Evolutionary conservation across 352 stramenopile species (phyloP).

Genomic region (Thalassiosira exigua): DNA sequence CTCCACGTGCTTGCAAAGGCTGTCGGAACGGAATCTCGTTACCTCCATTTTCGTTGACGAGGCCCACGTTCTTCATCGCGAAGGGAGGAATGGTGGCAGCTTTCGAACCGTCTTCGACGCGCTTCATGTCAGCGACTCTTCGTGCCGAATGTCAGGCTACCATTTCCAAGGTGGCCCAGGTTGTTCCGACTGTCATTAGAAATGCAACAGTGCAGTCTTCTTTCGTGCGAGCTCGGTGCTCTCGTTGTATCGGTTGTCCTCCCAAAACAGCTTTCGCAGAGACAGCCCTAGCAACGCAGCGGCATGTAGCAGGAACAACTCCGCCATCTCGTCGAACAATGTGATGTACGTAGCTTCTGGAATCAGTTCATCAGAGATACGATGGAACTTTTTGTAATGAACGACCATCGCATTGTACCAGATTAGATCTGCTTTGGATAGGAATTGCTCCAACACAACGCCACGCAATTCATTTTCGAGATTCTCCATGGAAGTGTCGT

Average conservation of each 20-base stretch:
- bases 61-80: slow-evolving; percentile 7
- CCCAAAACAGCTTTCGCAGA: neutral
- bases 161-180: neutral
- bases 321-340: neutral
- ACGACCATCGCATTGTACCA: neutral
- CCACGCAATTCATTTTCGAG: neutral
- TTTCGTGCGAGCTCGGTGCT: neutral
- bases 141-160: neutral
- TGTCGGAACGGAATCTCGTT: slow-evolving; percentile 7
- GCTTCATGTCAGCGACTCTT: neutral
- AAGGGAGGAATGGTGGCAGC: slow-evolving; percentile 2
- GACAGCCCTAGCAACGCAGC: neutral
- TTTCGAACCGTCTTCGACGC: slow-evolving; percentile 33
- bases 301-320: neutral
- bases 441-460: neutral
- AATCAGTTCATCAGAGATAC: too few species aligned
- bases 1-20: neutral
- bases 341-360: too few species aligned
- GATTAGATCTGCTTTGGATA: neutral
- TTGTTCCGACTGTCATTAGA: neutral
- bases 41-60: slow-evolving; percentile 27
- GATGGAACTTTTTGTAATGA: neutral
- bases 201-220: slow-evolving; percentile 10
- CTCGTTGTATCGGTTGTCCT: neutral
- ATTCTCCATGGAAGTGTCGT: neutral